Base-by-base conservation (phyloP, 768 basidiomycete species). In the Lentinula sp. region DNA sequence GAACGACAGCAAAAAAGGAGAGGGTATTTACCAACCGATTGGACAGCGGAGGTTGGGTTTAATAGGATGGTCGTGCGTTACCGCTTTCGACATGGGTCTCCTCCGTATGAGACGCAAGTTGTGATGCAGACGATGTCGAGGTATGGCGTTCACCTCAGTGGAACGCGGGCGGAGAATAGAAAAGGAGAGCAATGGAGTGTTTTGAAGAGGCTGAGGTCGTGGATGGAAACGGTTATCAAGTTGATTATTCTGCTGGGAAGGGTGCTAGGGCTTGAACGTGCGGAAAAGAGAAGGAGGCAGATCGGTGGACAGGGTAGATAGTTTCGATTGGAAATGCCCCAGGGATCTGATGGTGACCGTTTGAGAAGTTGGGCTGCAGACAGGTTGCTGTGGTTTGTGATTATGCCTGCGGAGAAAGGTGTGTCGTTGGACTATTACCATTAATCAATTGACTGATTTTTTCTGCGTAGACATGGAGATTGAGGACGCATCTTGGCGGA, bases 261-360 rank as follows among this genome's bases (percentile, higher is more conserved):
- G 55, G 55, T 15, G 55, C 40, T 9, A 56, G 55, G 40, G 55
- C 55, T 56, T 28, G 55, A 56, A n/a, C 55, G 55, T 23, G 55
- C 55, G 21, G 55, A 40, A 18, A 37, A 8, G 40, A 39, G 55
- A 1, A 56, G 55, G 21, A 56, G 55, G n/a, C 21, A 43, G 40
- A 56, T 56, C 7, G 55, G 55, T 40, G 55, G 55, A 13, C 21
- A 28, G n/a, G 55, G 39, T 7, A 56, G 55, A 32, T 39, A 56
- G 23, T 13, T 43, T 1, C 8, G 16, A 21, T 45, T 56, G 55
- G 55, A 28, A 13, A 13, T 43, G 10, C 55, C 55, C 2, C 28
- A 43, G 15, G 55, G 55, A 31, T 6, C 23, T 56, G 55, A 56
- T 28, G 55, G 55, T 11, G 55, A 45, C 10, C 16, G 43, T 2